Evolutionary conservation across 169 alveolate genomes (phyloP), one percentile per base, ranked within the genome.

Genomic region (Cryptosporidium xiaoi): DNA sequence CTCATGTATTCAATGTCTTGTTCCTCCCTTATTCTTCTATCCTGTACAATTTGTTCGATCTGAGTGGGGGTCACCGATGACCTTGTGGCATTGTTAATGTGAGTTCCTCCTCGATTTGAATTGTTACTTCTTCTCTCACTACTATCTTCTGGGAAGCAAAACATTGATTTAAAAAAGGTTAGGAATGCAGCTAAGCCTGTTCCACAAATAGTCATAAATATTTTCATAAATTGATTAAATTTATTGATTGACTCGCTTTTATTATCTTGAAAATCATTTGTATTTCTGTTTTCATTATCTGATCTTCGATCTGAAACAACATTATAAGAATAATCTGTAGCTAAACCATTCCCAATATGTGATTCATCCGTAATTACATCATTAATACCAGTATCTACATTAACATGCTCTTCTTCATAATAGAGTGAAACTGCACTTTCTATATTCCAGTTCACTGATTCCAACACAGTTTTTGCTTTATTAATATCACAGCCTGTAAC

Each of bases 361-460:
- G n/a, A 20, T 20, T 62, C 33, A 27, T 13, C 7, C 33, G 5
- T 3, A 20, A 31, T 62, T 20, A 0, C 33, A 27, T 62, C 13
- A 33, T 24, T 29, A 13, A 29, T 27, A 24, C 12, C 34, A 15
- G 44, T 71, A 44, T 60, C 33, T 44, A 31, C 29, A 44, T 60
- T 40, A 29, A 36, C 18, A 24, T 77, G 58, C 16, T 77, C 62
- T 44, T 77, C 66, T 13, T 77, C 85, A 77, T 58, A 77, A 36
- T 58, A 77, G 3, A 77, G 64, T 24, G 71, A 16, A 31, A 77
- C 51, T 3, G 85, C 85, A 24, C 55, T 62, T 53, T 77, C 85
- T 29, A 77, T 13, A 60, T 77, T 55, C 85, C 85, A 77, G 34
- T 77, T 77, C 6, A 62, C 55, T n/a, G 85, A 77, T 20, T 77